A percentile compares a stretch with the other conserved stretches of the same genome.
These are phyloP conservation scores for Corylus avellana DNA, from an alignment of 306 rosid species.

Conservation along the genomic window DNA sequence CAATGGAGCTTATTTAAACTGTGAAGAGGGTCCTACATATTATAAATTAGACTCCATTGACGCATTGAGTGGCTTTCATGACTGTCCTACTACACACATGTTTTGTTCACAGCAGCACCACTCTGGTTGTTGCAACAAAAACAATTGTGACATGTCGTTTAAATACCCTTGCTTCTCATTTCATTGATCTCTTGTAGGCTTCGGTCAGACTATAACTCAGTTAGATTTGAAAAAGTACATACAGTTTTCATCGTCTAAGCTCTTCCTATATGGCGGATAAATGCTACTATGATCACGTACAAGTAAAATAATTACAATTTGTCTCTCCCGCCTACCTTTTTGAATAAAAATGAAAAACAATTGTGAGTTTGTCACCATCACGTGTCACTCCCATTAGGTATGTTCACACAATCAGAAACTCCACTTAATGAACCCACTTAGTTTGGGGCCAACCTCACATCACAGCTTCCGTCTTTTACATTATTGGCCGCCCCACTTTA, in stretches of 20 bases:
- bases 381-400: neutral
- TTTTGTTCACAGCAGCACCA: neutral
- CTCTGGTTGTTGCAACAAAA: neutral
- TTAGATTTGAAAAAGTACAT: no score
- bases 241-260: no score
- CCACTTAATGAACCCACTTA: neutral
- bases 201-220: no score
- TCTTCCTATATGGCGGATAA: no score
- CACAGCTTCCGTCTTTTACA: neutral
- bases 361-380: neutral
- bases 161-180: no score
- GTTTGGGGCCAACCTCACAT: neutral
- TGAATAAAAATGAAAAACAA: no score
- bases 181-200: no score
- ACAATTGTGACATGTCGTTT: no score
- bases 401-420: neutral
- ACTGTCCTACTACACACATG: neutral
- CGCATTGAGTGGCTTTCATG: neutral
- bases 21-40: neutral
- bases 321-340: no score
- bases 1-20: neutral
- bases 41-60: neutral
- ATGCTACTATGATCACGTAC: no score
- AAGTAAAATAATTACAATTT: no score
- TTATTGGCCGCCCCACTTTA: neutral